Base-by-base conservation (phyloP, 345 rosid species). In the Carallia brachiata region DNA sequence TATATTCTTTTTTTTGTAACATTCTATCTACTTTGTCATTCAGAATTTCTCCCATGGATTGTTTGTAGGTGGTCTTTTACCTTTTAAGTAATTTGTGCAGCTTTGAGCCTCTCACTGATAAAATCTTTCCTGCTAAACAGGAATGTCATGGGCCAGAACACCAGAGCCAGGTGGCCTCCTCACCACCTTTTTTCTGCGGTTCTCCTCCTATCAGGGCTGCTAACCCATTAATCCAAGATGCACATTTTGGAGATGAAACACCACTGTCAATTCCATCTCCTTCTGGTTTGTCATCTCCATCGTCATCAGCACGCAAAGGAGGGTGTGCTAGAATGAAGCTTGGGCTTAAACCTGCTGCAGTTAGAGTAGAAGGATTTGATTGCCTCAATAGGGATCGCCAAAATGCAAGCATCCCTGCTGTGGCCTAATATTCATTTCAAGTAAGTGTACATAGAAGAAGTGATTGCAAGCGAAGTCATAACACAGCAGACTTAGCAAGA, bases 321-420 rank as follows among this genome's bases (percentile, higher is more conserved):
- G 88, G 97, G 66, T 92, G 92, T 66, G 88, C 56, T 37, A 80
- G 94, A 62, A 75, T 85, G 89, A 90, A 85, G 39, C 86, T 90
- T 30, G 99, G 99, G 73, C 84, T 82, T 30, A 92, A 89, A 74
- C 87, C 92, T 4, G 97, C 94, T 6, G 84, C 93, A 7, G 97
- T 92, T 95, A 92, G 97, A 84, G 93, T 95, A 87, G 99, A 95
- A 92, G 99, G 99, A 70, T 95, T 95, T 57, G 93, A 92, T 83
- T 95, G 99, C 87, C 96, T 95, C 74, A 87, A 86, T 85, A 90
- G 97, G 87, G 97, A 95, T 75, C 83, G 86, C 82, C 92, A 86
- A 44, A 92, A 80, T 85, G 89, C 97, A n/a, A 85, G 97, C 91
- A 86, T 95, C 91, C 90, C 97, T 69, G 97, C 99, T 64, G 73